A percentile compares a stretch with the other conserved stretches of the same genome.
phyloP scores from a whole-genome alignment of 2,329 filamentous ascomycete genomes.

The Zymoseptoria tritici region DNA sequence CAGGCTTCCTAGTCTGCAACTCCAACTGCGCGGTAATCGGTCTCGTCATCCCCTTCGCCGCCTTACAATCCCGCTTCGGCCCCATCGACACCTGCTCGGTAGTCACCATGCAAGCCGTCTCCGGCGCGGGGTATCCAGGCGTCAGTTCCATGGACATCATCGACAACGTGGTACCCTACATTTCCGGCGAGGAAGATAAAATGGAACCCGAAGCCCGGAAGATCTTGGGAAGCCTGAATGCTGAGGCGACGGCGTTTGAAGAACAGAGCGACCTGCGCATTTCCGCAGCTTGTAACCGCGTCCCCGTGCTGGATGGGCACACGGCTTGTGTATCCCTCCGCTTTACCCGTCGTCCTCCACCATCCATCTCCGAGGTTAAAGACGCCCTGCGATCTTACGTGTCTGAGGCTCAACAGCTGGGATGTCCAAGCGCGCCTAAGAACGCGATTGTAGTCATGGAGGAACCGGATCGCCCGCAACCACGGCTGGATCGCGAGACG shows the following conservation, averaged over 20 bases:
- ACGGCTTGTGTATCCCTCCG: slow-evolving; percentile 85
- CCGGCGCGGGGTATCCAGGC: slow-evolving; percentile 83
- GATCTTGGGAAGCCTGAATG: slow-evolving; percentile 73
- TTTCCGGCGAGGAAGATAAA: slow-evolving; percentile 91
- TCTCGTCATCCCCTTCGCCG: slow-evolving; percentile 88
- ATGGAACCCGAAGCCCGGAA: slow-evolving; percentile 91
- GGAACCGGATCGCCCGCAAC: slow-evolving; percentile 83
- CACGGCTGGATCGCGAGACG: slow-evolving; percentile 78
- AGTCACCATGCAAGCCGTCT: slow-evolving; percentile 91
- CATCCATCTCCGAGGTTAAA: slow-evolving; percentile 68
- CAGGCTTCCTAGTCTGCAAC: slow-evolving; percentile 94
- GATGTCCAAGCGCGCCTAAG: slow-evolving; percentile 77
- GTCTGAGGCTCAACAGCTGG: slow-evolving; percentile 72
- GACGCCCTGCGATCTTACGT: slow-evolving; percentile 73
- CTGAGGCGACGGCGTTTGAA: slow-evolving; percentile 63
- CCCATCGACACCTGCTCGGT: slow-evolving; percentile 70
- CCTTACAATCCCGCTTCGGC: slow-evolving; percentile 78
- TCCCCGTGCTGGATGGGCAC: slow-evolving; percentile 91
- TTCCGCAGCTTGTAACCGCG: slow-evolving; percentile 83
- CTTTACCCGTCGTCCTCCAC: slow-evolving; percentile 68
- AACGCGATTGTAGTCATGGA: slow-evolving; percentile 83
- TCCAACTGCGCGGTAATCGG: slow-evolving; percentile 97
- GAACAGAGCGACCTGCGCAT: slow-evolving; percentile 69
- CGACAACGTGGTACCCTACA: slow-evolving; percentile 93
- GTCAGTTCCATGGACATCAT: slow-evolving; percentile 92